Percentiles rank a stretch among this genome's conserved stretches.
These are phyloP conservation scores for Gynostemma pentaphyllum DNA, from an alignment of 306 rosid genomes.

Conservation along the genomic window DNA sequence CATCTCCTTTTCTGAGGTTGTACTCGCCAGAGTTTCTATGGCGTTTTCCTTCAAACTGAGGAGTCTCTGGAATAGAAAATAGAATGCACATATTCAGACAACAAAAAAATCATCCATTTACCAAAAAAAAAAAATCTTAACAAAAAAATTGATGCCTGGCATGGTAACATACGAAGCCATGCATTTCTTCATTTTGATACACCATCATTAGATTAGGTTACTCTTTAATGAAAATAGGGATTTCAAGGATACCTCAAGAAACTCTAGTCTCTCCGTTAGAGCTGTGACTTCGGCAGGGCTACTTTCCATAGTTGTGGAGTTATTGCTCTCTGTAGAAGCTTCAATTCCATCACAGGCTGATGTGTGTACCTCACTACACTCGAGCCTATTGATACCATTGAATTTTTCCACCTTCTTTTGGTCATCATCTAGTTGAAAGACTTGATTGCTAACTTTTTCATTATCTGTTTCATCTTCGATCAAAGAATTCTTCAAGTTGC, in stretches of 20 bases:
- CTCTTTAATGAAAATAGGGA: conserved; percentile 3
- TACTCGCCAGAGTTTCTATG: conserved; percentile 43
- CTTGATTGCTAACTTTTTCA: conserved; percentile 54
- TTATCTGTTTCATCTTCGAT: conserved; percentile 63
- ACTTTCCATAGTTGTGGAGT: conserved; percentile 26
- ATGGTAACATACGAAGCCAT: background rate
- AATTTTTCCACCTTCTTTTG: conserved; percentile 52
- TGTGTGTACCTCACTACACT: conserved; percentile 35
- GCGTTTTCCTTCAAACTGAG: conserved; percentile 54
- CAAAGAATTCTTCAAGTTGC: conserved; percentile 38
- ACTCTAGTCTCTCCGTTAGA: conserved; percentile 59
- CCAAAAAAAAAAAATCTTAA: background rate
- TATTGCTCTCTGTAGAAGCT: conserved; percentile 31
- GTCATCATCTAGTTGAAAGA: conserved; percentile 45
- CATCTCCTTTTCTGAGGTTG: conserved; percentile 54
- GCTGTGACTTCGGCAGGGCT: conserved; percentile 46
- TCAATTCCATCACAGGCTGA: conserved; percentile 32
- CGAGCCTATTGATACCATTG: conserved; percentile 43
- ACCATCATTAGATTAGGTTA: background rate
- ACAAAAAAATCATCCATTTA: background rate
- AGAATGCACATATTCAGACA: background rate
- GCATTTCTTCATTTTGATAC: background rate
- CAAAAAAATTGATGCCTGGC: background rate
- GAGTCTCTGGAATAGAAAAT: conserved; percentile 37
- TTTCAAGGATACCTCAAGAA: conserved; percentile 63